A percentile compares a stretch with the other conserved stretches of the same genome.
phyloP scores from a whole-genome alignment of 1,284 basidiomycete species.

The Heterobasidion annosum region DNA sequence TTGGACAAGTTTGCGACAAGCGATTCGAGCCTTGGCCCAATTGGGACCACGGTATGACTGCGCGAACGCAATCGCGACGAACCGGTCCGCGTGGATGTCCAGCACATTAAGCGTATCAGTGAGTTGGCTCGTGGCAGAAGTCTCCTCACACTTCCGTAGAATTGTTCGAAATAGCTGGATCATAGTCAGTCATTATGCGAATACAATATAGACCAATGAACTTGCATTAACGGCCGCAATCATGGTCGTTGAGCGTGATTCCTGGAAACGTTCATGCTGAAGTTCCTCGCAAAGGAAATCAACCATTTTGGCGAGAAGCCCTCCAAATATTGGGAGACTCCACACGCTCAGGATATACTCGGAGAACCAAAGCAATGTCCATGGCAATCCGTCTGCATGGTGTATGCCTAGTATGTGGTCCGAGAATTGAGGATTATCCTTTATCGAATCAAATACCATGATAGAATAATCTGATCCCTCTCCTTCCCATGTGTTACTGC shows the following conservation, averaged over 20 bases:
- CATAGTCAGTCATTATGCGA: neutral
- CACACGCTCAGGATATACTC: constrained; percentile 50
- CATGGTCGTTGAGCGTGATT: constrained; percentile 51
- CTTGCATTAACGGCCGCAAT: constrained; percentile 53
- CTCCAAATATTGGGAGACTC: constrained; percentile 42
- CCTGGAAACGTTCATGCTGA: constrained; percentile 64
- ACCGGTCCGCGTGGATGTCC: constrained; percentile 47
- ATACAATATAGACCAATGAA: constrained; percentile 7
- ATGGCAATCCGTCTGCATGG: constrained; percentile 26
- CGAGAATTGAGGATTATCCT: constrained; percentile 62
- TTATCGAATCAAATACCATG: constrained; percentile 74
- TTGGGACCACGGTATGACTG: constrained; percentile 29
- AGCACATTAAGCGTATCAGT: constrained; percentile 31
- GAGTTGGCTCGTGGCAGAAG: constrained; percentile 20
- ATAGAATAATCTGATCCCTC: constrained; percentile 63
- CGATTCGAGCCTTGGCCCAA: constrained; percentile 42
- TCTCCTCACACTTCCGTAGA: constrained; percentile 12
- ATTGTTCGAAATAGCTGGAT: constrained; percentile 12
- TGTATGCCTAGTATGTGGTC: constrained; percentile 34
- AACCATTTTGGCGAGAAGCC: constrained; percentile 60
- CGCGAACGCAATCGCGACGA: constrained; percentile 56
- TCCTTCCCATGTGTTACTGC: constrained; percentile 52
- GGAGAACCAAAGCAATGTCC: constrained; percentile 46
- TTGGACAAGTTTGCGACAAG: constrained; percentile 37
- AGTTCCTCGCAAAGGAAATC: constrained; percentile 71